phyloP scores from a whole-genome alignment of 2,329 filamentous ascomycete species.

The Aspergillus aculeatus region DNA sequence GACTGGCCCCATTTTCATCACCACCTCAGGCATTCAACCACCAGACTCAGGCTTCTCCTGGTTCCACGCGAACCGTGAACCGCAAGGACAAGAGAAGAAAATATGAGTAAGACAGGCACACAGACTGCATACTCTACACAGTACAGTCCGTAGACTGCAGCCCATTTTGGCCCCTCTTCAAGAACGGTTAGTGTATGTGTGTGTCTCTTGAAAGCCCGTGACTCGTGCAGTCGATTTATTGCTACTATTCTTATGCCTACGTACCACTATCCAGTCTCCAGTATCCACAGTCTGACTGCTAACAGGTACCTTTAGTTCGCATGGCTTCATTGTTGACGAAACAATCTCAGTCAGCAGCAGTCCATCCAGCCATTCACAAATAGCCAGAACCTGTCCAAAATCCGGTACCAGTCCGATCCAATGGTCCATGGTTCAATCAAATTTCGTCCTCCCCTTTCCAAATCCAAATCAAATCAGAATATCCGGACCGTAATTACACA shows the following conservation, averaged over 20 bases:
- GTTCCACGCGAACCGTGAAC: background rate
- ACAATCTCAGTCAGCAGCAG: background rate
- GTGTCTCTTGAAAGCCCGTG: background rate
- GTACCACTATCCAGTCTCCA: background rate
- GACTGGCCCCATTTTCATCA: background rate
- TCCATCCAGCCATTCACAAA: background rate
- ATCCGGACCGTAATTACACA: background rate
- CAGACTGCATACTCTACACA: background rate
- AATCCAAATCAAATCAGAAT: background rate
- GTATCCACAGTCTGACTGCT: background rate
- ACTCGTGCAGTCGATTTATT: background rate
- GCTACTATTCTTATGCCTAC: background rate
- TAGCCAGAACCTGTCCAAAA: background rate
- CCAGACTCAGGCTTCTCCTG: background rate
- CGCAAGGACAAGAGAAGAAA: background rate
- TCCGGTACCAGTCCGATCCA: background rate
- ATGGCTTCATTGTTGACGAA: background rate
- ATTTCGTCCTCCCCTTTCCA: background rate
- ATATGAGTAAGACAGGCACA: background rate
- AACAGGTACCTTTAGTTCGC: too few species aligned
- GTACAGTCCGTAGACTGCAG: background rate
- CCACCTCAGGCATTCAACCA: background rate
- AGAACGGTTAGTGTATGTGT: background rate
- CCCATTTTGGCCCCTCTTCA: background rate
- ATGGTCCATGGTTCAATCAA: background rate